Evolutionary conservation across 2,329 filamentous ascomycete species (phyloP).

Genomic region (Bipolaris gigantea): DNA sequence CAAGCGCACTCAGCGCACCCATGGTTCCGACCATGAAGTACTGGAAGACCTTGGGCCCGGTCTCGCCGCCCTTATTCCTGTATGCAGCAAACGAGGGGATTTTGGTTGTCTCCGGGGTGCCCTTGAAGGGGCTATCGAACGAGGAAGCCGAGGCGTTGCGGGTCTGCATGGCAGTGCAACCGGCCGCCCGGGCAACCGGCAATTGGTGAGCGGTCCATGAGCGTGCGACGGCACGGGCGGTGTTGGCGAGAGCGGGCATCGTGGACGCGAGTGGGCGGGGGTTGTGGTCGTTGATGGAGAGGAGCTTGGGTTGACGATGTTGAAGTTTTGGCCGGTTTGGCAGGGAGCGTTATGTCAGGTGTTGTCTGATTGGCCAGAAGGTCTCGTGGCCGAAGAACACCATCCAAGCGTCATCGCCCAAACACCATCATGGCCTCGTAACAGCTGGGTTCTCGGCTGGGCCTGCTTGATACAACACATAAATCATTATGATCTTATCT

Average conservation of each 20-base stretch:
- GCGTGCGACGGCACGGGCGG: slow-evolving; percentile 52
- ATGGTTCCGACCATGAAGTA: slow-evolving; percentile 99
- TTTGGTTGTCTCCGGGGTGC: slow-evolving; percentile 57
- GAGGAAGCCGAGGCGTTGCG: slow-evolving; percentile 49
- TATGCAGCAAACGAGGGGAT: slow-evolving; percentile 93
- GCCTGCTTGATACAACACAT: too few species aligned
- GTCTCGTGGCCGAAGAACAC: slow-evolving; percentile 6
- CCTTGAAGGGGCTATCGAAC: slow-evolving; percentile 61
- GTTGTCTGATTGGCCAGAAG: slow-evolving; percentile 7
- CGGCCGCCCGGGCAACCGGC: slow-evolving; percentile 51
- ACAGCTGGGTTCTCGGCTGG: too few species aligned
- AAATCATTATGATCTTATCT: too few species aligned
- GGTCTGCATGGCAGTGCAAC: slow-evolving; percentile 50
- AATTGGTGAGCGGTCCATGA: slow-evolving; percentile 52
- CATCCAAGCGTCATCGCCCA: slow-evolving; percentile 8
- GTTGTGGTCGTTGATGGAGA: slow-evolving; percentile 26
- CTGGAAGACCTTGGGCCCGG: slow-evolving; percentile 81
- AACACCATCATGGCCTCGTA: neutral
- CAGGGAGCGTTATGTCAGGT: slow-evolving; percentile 15
- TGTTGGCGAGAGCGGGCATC: slow-evolving; percentile 55
- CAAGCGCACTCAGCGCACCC: slow-evolving; percentile 87
- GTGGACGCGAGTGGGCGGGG: slow-evolving; percentile 39
- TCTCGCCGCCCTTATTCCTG: slow-evolving; percentile 67
- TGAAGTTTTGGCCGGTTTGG: slow-evolving; percentile 31
- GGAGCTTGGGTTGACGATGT: slow-evolving; percentile 25